Conservation (phyloP, 148 eudicot species). For the Cornus suecica region DNA sequence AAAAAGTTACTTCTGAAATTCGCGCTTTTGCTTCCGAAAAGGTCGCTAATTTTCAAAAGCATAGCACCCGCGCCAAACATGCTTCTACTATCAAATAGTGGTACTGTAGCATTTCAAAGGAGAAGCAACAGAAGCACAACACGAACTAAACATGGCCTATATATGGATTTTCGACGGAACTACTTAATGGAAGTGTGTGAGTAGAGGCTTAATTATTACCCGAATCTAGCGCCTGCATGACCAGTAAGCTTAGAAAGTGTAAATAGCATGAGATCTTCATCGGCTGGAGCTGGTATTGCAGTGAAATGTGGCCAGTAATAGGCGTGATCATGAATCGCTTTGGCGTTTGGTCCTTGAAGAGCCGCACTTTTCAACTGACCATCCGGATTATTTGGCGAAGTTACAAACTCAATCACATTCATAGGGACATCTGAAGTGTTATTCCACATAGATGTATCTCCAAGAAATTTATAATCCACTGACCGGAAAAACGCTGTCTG, state of each 20-base stretch:
- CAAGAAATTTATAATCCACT: constrained; percentile 1
- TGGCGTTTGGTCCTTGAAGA: constrained; percentile 20
- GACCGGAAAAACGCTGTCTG: constrained; percentile 14
- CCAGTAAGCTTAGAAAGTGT: constrained; percentile 38
- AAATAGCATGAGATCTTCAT: constrained; percentile 37
- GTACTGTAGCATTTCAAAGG: no score
- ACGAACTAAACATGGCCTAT: no score
- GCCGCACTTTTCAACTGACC: constrained; percentile 17
- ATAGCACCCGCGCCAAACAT: no score
- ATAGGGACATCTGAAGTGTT: background rate
- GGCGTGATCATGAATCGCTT: constrained; percentile 36
- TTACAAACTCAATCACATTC: constrained; percentile 21
- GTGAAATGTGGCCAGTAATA: constrained; percentile 46
- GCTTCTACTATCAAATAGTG: no score
- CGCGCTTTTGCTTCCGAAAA: no score
- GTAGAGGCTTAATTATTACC: constrained; percentile 10
- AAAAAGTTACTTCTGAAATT: no score
- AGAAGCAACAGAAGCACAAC: no score
- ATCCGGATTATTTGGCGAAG: constrained; percentile 29
- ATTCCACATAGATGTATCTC: constrained; percentile 12
- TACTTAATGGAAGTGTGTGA: background rate
- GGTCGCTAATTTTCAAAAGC: no score
- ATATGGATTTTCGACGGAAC: no score
- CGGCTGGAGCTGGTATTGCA: constrained; percentile 25
- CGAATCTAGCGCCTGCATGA: constrained; percentile 46